Percentiles rank a stretch among this genome's conserved stretches.
Evolutionary conservation across 176 grass and related monocot genomes (phyloP).

Genomic region (Phyllostachys edulis): DNA sequence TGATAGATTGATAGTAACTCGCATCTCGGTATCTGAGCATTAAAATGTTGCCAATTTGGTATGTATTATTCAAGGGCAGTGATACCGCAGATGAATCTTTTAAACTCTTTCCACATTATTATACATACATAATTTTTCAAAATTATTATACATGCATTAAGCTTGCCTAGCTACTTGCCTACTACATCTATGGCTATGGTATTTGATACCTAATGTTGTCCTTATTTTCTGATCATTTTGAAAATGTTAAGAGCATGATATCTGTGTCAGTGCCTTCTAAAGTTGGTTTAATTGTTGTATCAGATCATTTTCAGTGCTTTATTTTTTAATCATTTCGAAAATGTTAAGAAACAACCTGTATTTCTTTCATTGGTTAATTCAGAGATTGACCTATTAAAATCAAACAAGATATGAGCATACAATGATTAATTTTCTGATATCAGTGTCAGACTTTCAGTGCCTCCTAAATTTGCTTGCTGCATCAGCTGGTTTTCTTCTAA

Average conservation of each 20-base stretch:
- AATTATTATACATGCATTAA: neutral
- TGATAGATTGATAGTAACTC: neutral
- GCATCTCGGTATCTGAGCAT: neutral
- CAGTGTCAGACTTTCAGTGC: neutral
- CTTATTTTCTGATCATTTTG: neutral
- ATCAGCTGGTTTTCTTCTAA: neutral
- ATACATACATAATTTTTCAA: neutral
- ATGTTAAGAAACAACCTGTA: neutral
- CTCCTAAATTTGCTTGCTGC: neutral
- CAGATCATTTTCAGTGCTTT: neutral
- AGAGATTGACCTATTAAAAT: neutral
- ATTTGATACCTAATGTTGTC: neutral
- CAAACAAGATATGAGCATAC: neutral
- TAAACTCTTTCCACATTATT: conserved; percentile 12
- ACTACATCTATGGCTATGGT: neutral
- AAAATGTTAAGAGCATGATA: neutral
- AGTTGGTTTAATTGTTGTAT: neutral
- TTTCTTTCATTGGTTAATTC: neutral
- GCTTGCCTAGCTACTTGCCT: neutral
- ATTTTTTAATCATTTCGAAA: too few relatives aligned
- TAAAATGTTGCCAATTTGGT: neutral
- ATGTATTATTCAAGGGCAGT: neutral
- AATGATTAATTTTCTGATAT: neutral
- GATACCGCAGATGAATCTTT: neutral
- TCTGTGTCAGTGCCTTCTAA: neutral